Base-by-base conservation (phyloP, 2,329 filamentous ascomycete species). In the Trichoderma sp. region DNA sequence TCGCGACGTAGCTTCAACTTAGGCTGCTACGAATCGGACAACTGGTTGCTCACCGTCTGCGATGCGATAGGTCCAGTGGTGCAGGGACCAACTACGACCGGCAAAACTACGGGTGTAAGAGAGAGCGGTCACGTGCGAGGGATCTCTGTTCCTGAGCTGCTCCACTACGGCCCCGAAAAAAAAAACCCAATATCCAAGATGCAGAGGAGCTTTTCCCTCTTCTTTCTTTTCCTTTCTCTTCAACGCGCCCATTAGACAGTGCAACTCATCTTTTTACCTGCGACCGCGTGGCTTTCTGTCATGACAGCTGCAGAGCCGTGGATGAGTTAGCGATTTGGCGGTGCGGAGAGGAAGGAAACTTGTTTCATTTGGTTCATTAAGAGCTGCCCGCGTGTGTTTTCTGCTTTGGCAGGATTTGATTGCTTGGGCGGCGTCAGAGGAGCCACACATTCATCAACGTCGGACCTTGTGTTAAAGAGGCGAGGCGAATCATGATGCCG, bases 231-330 rank as follows among this genome's bases (percentile, higher is more conserved):
- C 72, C 83, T 83, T 81, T 79, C 78, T 81, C 82, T 81, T 77
- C 85, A 89, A 92, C 91, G 91, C 92, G 88, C 87, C 91, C 90
- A 88, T 86, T 85, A 95, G 93, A 95, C 93, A 95, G 93, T 95
- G 89, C 92, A 92, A 88, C 87, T 87, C 91, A 91, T 90, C 86
- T 87, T 85, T 51, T 82, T 83, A 81, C 82, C 83, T 85, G 85
- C 85, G 82, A 85, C 82, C 81, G 85, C 83, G 82, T 85, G 86
- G 84, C 92, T 87, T 95, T 93, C 89, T 94, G 92, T 86, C 84
- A 84, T 86, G 79, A 75, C 80, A 84, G 83, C 83, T 81, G 86
- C 86, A 84, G 83, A 78, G 83, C 84, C 83, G 82, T 92, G 91
- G 90, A 87, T 91, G 88, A 83, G 83, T 78, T 82, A 84, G 87